These are phyloP conservation scores for Solanum dulcamara DNA, from an alignment of 257 asterid species.

Conservation along the genomic window DNA sequence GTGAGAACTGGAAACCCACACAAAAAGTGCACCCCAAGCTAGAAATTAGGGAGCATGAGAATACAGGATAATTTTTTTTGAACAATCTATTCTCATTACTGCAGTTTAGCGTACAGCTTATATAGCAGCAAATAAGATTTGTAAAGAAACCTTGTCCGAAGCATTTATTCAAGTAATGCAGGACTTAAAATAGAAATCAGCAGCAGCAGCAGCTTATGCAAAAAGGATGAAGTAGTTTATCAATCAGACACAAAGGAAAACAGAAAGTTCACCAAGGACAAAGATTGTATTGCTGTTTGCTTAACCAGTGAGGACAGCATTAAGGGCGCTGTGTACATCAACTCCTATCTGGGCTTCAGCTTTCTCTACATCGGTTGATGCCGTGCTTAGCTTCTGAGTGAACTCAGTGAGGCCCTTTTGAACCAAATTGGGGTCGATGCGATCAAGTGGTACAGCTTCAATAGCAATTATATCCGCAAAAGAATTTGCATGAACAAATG, in stretches of 20 bases:
- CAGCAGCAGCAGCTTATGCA: background rate
- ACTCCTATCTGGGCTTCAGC: constrained; percentile 88
- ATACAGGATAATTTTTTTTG: background rate
- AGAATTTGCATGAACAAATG: constrained; percentile 71
- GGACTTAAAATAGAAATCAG: background rate
- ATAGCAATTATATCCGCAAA: constrained; percentile 59
- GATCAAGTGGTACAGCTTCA: constrained; percentile 74
- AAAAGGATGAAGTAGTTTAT: background rate
- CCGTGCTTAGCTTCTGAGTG: constrained; percentile 63
- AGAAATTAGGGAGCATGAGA: background rate
- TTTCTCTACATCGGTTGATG: constrained; percentile 72
- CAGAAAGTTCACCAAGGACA: background rate
- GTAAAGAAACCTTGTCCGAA: background rate
- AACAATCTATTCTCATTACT: background rate
- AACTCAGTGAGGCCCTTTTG: constrained; percentile 68
- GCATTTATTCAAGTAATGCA: background rate
- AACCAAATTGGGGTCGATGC: constrained; percentile 43
- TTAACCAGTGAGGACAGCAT: constrained; percentile 74
- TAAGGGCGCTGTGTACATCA: constrained; percentile 85
- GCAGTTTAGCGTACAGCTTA: background rate
- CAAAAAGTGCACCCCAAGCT: background rate
- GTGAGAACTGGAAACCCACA: background rate
- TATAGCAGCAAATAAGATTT: background rate
- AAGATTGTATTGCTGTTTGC: background rate
- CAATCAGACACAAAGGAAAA: background rate